phyloP scores from a whole-genome alignment of 495 filamentous ascomycete species.

The Tuber microsphaerosporum region DNA sequence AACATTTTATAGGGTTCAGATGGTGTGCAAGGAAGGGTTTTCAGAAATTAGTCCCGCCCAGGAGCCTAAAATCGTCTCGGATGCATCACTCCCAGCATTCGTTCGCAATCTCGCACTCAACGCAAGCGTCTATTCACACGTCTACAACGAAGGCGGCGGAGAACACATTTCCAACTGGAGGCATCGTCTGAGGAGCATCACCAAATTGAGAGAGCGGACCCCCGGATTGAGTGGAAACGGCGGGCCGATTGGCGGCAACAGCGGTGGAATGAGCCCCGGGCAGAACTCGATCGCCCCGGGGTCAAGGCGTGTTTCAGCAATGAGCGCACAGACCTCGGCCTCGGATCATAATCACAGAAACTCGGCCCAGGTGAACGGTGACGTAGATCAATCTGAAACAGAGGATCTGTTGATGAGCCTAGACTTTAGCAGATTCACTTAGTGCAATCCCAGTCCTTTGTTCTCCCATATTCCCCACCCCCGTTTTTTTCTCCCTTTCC shows the following conservation, averaged over 20 bases:
- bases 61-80: slow-evolving; percentile 76
- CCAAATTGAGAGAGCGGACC: slow-evolving; percentile 61
- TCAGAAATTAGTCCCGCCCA: slow-evolving; percentile 83
- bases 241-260: slow-evolving; percentile 9
- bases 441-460: slow-evolving; percentile 8
- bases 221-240: slow-evolving; percentile 11
- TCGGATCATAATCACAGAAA: slow-evolving; percentile 29
- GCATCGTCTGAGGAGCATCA: slow-evolving; percentile 76
- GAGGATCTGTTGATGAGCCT: slow-evolving; percentile 37
- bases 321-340: slow-evolving; percentile 27
- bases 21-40: slow-evolving; percentile 75
- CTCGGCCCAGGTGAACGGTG: slow-evolving; percentile 30
- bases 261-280: slow-evolving; percentile 22
- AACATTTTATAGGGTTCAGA: slow-evolving; percentile 73
- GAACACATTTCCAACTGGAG: slow-evolving; percentile 88
- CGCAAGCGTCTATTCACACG: slow-evolving; percentile 82
- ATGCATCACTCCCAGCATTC: slow-evolving; percentile 71
- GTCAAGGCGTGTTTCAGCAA: slow-evolving; percentile 32
- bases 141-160: slow-evolving; percentile 76
- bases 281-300: slow-evolving; percentile 12
- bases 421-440: slow-evolving; percentile 41
- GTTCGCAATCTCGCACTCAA: slow-evolving; percentile 87
- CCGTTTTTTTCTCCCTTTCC: not conserved
- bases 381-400: slow-evolving; percentile 33
- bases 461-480: not conserved